Conservation (phyloP, 1,284 basidiomycete genomes). For the Cystobasidium slooffiae region DNA sequence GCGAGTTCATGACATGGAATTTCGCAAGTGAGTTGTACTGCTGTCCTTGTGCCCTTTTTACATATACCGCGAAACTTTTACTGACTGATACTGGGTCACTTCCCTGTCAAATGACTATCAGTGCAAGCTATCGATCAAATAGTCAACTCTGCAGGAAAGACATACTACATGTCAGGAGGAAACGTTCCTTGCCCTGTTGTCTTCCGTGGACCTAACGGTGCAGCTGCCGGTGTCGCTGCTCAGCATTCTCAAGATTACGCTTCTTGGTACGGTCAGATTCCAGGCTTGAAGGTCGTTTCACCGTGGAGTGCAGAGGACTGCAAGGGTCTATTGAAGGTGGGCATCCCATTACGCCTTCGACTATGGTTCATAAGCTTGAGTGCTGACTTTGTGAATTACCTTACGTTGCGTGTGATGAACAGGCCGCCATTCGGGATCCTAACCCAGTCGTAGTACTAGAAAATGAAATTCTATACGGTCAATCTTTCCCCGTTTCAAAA, state of each 20-base stretch:
- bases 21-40: constrained; percentile 65
- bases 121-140: constrained; percentile 95
- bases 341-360: too few relatives aligned
- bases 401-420: not conserved
- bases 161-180: constrained; percentile 99
- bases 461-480: constrained; percentile 98
- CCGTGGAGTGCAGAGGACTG: constrained; percentile 98
- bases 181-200: constrained; percentile 97
- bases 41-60: constrained; percentile 47
- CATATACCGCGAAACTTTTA: constrained; percentile 53
- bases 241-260: constrained; percentile 63
- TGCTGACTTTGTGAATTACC: too few relatives aligned
- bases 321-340: constrained; percentile 93
- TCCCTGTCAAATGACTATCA: constrained; percentile 47
- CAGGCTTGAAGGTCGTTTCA: constrained; percentile 95
- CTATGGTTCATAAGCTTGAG: too few relatives aligned
- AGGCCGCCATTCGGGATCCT: constrained; percentile 96
- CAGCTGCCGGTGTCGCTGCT: constrained; percentile 93
- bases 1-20: constrained; percentile 99
- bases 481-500: constrained; percentile 90
- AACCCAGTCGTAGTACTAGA: constrained; percentile 99
- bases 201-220: constrained; percentile 99
- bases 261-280: constrained; percentile 79
- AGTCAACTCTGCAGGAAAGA: constrained; percentile 99
- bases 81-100: not conserved